Evolutionary conservation across 2,329 filamentous ascomycete genomes (phyloP).

Genomic region (Fusarium dimerum): DNA sequence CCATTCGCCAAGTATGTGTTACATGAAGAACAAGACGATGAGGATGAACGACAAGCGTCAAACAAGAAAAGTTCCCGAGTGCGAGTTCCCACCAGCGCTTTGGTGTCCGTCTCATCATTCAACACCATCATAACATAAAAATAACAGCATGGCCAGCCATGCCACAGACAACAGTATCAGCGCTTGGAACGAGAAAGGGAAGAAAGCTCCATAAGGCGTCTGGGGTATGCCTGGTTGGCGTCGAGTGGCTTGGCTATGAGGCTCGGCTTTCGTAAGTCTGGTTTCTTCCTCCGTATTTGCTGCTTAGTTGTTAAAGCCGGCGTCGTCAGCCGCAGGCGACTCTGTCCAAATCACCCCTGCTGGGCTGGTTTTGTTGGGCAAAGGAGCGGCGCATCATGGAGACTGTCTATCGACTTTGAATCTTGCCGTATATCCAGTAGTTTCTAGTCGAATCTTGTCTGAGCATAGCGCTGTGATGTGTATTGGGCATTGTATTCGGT

Average conservation of each 20-base stretch:
- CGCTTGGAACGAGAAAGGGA: neutral
- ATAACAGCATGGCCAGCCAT: conserved; percentile 2
- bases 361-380: conserved; percentile 4
- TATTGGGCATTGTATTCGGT: neutral
- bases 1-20: too few species aligned
- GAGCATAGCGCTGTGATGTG: neutral
- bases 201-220: conserved; percentile 4
- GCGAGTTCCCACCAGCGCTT: too few species aligned
- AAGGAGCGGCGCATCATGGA: neutral
- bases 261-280: conserved; percentile 10
- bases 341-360: neutral
- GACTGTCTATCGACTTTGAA: neutral
- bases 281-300: neutral
- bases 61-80: too few species aligned
- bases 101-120: neutral
- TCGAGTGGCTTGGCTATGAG: conserved; percentile 12
- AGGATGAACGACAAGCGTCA: too few species aligned
- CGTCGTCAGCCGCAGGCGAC: conserved; percentile 3
- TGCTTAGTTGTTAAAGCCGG: neutral
- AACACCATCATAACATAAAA: conserved; percentile 2
- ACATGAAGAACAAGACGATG: too few species aligned
- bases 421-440: neutral
- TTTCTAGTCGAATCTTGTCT: neutral
- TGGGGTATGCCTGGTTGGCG: conserved; percentile 9
- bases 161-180: neutral